Conservation (phyloP, 2,329 filamentous ascomycete species). For the Arthrobotrys musiformis region DNA sequence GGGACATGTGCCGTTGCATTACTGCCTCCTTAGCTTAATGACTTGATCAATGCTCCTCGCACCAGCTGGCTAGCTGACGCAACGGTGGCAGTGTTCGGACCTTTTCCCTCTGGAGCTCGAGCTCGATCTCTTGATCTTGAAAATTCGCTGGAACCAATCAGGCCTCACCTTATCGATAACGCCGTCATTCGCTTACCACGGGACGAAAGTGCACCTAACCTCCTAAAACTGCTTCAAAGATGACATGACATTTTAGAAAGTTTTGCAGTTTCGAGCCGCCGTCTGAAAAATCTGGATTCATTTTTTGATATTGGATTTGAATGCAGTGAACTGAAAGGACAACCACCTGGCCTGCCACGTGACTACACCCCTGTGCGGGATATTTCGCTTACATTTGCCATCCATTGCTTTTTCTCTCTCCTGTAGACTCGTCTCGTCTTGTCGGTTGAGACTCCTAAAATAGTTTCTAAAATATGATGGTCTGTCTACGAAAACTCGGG, state of each 20-base stretch:
- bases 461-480: slow-evolving; percentile 18
- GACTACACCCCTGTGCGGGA: slow-evolving; percentile 31
- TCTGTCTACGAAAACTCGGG: not conserved
- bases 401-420: slow-evolving; percentile 39
- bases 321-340: slow-evolving; percentile 1
- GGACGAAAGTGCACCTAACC: slow-evolving; percentile 43
- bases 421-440: slow-evolving; percentile 2
- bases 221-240: not conserved
- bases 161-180: slow-evolving; percentile 12
- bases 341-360: slow-evolving; percentile 43
- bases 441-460: slow-evolving; percentile 25
- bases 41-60: not conserved
- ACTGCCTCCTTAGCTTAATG: not conserved
- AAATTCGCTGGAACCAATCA: slow-evolving; percentile 28
- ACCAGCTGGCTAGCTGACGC: slow-evolving; percentile 29
- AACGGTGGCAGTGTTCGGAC: slow-evolving; percentile 41
- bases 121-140: slow-evolving; percentile 37
- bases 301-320: slow-evolving; percentile 3
- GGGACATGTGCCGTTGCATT: slow-evolving; percentile 13
- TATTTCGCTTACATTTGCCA: slow-evolving; percentile 51
- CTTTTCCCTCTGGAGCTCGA: not conserved
- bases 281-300: not conserved
- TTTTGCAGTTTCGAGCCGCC: slow-evolving; percentile 20
- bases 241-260: slow-evolving; percentile 36
- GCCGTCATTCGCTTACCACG: slow-evolving; percentile 49